phyloP scores from a whole-genome alignment of 441 rosid genomes.

The Aquilaria agallochum region DNA sequence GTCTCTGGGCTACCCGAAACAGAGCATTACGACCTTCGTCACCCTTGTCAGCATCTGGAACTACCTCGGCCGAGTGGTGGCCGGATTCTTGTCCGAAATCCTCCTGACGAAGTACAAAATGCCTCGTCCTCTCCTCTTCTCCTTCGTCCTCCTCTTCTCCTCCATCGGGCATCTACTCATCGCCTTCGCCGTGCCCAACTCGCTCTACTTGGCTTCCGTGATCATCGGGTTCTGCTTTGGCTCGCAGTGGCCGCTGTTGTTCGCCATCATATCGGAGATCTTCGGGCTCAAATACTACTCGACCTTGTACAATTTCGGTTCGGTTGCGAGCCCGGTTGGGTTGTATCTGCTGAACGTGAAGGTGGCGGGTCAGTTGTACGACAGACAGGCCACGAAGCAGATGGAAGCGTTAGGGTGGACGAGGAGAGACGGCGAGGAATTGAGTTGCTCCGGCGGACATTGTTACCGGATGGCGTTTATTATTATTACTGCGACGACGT shows the following conservation, averaged over 20 bases:
- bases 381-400: slow-evolving; percentile 44
- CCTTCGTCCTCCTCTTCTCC: slow-evolving; percentile 21
- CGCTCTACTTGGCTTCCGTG: slow-evolving; percentile 27
- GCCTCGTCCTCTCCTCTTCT: slow-evolving; percentile 24
- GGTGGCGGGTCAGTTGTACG: slow-evolving; percentile 43
- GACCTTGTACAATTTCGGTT: slow-evolving; percentile 43
- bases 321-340: slow-evolving; percentile 46
- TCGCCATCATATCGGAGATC: slow-evolving; percentile 48
- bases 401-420: slow-evolving; percentile 24
- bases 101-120: slow-evolving; percentile 24
- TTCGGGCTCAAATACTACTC: slow-evolving; percentile 54
- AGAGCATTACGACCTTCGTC: slow-evolving; percentile 35
- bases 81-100: slow-evolving; percentile 41
- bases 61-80: slow-evolving; percentile 37
- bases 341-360: slow-evolving; percentile 40
- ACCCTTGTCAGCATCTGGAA: slow-evolving; percentile 55
- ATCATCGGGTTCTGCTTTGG: slow-evolving; percentile 42
- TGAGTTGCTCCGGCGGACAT: slow-evolving; percentile 34
- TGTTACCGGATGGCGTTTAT: slow-evolving; percentile 38
- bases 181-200: slow-evolving; percentile 22
- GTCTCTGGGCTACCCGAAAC: slow-evolving; percentile 39
- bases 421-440: slow-evolving; percentile 28
- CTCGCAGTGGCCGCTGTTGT: slow-evolving; percentile 43
- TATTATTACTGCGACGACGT: slow-evolving; percentile 35
- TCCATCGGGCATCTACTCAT: slow-evolving; percentile 28